Percentiles rank a stretch among this genome's conserved stretches.
phyloP scores from a whole-genome alignment of 345 rosid species.

The Sisymbrium irio region DNA sequence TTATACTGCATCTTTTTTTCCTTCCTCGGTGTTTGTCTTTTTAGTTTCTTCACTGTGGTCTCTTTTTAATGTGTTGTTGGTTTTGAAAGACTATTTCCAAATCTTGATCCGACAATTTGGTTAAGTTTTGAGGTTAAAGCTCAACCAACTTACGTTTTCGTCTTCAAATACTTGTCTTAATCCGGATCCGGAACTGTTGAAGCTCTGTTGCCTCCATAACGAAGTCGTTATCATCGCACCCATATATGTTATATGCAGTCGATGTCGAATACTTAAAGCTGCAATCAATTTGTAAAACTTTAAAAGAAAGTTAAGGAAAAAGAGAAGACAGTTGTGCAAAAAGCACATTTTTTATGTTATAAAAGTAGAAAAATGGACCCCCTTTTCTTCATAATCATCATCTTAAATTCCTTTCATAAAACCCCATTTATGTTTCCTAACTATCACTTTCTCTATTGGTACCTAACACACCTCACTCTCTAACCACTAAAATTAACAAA shows the following conservation, averaged over 20 bases:
- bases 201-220: background rate
- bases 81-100: background rate
- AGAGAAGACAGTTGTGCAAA: slow-evolving; percentile 13
- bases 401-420: slow-evolving; percentile 28
- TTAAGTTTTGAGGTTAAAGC: background rate
- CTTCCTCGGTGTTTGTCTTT: background rate
- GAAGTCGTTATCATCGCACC: background rate
- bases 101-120: slow-evolving; percentile 3
- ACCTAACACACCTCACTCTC: slow-evolving; percentile 25
- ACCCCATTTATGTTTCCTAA: slow-evolving; percentile 18
- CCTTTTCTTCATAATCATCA: slow-evolving; percentile 6
- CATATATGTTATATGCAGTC: background rate
- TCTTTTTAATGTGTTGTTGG: background rate
- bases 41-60: background rate
- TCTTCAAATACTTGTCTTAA: background rate
- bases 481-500: slow-evolving; percentile 12
- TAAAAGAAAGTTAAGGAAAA: slow-evolving; percentile 8
- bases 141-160: slow-evolving; percentile 1
- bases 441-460: slow-evolving; percentile 21
- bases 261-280: slow-evolving; percentile 2
- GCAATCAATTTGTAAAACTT: slow-evolving; percentile 18
- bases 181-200: background rate
- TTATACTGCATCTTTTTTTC: background rate
- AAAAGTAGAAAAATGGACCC: slow-evolving; percentile 20
- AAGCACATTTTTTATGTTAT: background rate